Evolutionary conservation across 2,329 filamentous ascomycete species (phyloP), one percentile per base, ranked within the genome.

Genomic region (Camillea tinctor): DNA sequence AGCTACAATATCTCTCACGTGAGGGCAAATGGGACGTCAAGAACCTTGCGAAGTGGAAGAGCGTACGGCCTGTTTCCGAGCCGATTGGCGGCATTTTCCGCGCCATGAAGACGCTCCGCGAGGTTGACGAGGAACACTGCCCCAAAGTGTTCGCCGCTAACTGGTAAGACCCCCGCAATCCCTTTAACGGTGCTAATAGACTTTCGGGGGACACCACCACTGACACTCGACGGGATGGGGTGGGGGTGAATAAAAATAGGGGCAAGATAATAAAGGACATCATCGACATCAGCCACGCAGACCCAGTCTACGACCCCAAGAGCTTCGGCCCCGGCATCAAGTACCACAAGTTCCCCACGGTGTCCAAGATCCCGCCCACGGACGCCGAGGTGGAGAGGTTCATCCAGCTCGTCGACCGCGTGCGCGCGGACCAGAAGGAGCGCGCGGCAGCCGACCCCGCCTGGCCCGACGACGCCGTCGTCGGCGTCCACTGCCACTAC

Each of bases 1-100:
- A 98, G 75, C 81, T 98, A 17, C 90, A 94, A 68, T 89, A 95
- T 69, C 85, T 98, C 22, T 92, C 90, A 2, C 92, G 90, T 1
- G 91, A 93, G 66, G 93, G 93, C 2, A 98, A 98, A 77, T 98
- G 94, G 94, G 94, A 97, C 71, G 92, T 98, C 66, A 98, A 98
- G 78, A 98, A 98, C 70, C 81, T 97, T 11, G 87, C 85, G 60
- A 98, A 98, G 72, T 98, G 94, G 94, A 85, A 91, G 73, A 87
- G 86, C 19, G 90, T 96, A 0, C 76, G 80, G 1, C 90, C 93
- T 0, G 91, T 96, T 1, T 96, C 91, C 0, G 82, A 84, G 1
- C 87, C 89, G 3, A 95, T 98, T 61, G 91, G 84, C 0, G 86
- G 86, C 15, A 80, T 93, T 4, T 97, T 97, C 72, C 87, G 91